Base-by-base conservation (phyloP, 2,329 filamentous ascomycete species). In the Amphichorda felina region DNA sequence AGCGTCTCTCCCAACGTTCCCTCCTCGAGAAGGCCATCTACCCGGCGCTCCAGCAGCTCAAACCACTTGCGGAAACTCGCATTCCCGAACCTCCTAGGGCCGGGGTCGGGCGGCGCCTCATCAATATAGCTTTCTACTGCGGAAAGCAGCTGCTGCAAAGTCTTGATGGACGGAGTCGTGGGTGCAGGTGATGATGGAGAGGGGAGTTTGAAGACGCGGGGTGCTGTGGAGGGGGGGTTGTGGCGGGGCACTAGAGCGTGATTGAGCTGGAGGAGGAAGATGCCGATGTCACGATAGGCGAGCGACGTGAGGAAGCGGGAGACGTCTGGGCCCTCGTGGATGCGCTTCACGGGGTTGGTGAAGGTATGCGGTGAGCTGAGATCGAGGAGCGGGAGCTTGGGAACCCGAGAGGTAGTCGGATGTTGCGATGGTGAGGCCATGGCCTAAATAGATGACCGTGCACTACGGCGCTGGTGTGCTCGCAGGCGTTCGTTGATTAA, bases 51-150 rank as follows among this genome's bases (percentile, higher is more conserved):
- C 10, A 91, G 64, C 21, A 87, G 59, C 33, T 71, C 63, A 54
- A 81, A 73, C 89, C 91, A 98, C 45, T 68, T 83, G 21, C 88
- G 72, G 57, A 94, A 98, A 49, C 83, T 89, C 31, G 84, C 66
- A 54, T 98, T 98, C 24, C 91, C 91, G 53, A 96, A 98, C 42
- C 91, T 72, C 36, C 89, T 70, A 14, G 89, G 88, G 11, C 88
- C 88, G 6, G 77, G 75, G 48, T 93, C 82, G 1, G 89, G 89
- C 2, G 88, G 89, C 1, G 78, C 82, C 50, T 88, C 76, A 13
- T 81, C 73, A 34, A 94, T 74, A 34, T 93, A 69, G 8, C 59
- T 60, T 35, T 75, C 72, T 11, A 93, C 63, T 33, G 65, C 70
- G 5, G 66, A 59, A 13, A 96, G 60, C 25, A 98, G 64, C 8